Conservation (phyloP, 108 stramenopile genomes). For the Ochromonas danica region DNA sequence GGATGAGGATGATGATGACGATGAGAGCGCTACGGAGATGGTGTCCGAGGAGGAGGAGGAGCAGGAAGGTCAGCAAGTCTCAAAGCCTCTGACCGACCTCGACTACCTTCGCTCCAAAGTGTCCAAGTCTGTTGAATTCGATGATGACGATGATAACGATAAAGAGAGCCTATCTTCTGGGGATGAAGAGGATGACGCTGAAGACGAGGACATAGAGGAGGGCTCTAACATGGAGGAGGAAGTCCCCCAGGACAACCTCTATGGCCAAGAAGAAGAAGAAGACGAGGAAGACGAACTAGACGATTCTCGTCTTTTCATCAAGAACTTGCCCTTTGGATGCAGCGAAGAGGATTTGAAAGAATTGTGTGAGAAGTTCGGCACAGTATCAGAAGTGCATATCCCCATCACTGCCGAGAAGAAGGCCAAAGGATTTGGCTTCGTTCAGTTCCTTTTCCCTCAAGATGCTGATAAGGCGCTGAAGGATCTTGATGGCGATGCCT, state of each 20-base stretch:
- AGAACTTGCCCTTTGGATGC: slow-evolving; percentile 84
- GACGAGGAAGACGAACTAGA: background rate
- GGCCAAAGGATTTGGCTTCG: slow-evolving; percentile 88
- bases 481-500: slow-evolving; percentile 45
- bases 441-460: slow-evolving; percentile 59
- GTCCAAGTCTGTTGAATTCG: no score
- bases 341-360: slow-evolving; percentile 87
- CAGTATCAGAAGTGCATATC: slow-evolving; percentile 77
- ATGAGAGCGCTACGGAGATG: background rate
- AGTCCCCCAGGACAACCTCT: background rate
- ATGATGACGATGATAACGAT: slow-evolving; percentile 4
- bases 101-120: slow-evolving; percentile 54
- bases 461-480: slow-evolving; percentile 41
- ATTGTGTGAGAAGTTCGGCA: slow-evolving; percentile 69
- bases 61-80: no score
- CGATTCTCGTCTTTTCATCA: slow-evolving; percentile 67
- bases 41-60: no score
- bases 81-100: slow-evolving; percentile 46
- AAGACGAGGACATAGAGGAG: background rate
- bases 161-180: background rate
- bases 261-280: background rate
- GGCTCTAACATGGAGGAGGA: background rate
- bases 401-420: slow-evolving; percentile 82
- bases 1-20: slow-evolving; percentile 14
- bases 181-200: slow-evolving; percentile 5